phyloP scores from a whole-genome alignment of 2,329 filamentous ascomycete species.

The Alternaria atra region DNA sequence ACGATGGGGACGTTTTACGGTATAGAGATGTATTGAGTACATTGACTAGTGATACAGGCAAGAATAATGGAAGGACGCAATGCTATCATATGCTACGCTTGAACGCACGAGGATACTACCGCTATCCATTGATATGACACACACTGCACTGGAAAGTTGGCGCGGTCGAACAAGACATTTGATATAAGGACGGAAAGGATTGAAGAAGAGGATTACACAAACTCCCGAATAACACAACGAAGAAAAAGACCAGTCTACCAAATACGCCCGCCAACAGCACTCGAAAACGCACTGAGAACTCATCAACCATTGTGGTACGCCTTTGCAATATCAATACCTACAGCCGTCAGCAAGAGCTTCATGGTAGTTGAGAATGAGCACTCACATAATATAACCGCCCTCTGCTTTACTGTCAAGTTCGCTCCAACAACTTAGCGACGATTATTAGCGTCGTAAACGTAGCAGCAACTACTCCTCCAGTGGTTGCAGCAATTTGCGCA shows the following conservation, averaged over 20 bases:
- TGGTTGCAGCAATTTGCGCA: constrained; percentile 4
- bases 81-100: neutral
- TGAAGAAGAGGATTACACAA: neutral
- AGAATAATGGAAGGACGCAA: neutral
- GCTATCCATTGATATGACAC: neutral
- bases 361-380: neutral
- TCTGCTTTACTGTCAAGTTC: neutral
- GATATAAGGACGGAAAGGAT: neutral
- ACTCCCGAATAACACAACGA: neutral
- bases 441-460: neutral
- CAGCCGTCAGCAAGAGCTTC: neutral
- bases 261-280: neutral
- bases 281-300: neutral
- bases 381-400: neutral
- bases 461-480: neutral
- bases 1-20: too few relatives aligned
- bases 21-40: neutral
- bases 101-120: neutral
- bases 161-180: too few relatives aligned
- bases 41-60: neutral
- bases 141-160: neutral
- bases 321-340: neutral
- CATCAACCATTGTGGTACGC: neutral
- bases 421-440: neutral
- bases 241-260: neutral